These are phyloP conservation scores for Candida pseudoglaebosa DNA, from an alignment of 805 yeast species.

Conservation along the genomic window DNA sequence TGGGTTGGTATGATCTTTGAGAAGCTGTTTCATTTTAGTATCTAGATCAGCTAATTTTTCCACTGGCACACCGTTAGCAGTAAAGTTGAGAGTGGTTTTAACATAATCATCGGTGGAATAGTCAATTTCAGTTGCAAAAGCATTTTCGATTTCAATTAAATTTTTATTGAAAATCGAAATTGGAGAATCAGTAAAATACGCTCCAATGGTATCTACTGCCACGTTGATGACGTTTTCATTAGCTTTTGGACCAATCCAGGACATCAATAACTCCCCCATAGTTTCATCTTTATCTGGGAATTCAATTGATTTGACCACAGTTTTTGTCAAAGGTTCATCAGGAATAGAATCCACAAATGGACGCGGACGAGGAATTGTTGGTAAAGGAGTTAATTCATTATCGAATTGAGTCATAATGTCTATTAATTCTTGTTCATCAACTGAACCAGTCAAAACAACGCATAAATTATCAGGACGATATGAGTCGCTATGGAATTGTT, in stretches of 20 bases:
- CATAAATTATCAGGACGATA: conserved; percentile 85
- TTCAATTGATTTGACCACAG: conserved; percentile 49
- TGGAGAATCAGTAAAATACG: conserved; percentile 73
- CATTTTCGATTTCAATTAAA: conserved; percentile 78
- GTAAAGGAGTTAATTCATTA: conserved; percentile 43
- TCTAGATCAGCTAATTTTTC: conserved; percentile 55
- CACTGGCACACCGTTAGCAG: conserved; percentile 73
- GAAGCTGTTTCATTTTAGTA: conserved; percentile 43
- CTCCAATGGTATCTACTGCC: conserved; percentile 69
- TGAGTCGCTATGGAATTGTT: conserved; percentile 62
- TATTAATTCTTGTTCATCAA: conserved; percentile 72
- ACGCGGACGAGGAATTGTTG: conserved; percentile 39
- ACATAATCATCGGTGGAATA: conserved; percentile 73
- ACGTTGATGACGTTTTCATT: conserved; percentile 48
- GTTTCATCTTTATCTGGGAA: conserved; percentile 91
- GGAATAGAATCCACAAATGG: conserved; percentile 75
- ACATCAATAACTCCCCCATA: conserved; percentile 66
- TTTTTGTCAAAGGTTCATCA: conserved; percentile 39
- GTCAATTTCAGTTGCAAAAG: conserved; percentile 69
- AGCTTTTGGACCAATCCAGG: conserved; percentile 80
- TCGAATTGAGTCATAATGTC: conserved; percentile 61
- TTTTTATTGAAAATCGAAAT: conserved; percentile 68
- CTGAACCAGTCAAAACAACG: conserved; percentile 78
- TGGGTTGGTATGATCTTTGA: conserved; percentile 49
- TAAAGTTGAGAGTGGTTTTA: conserved; percentile 54